phyloP scores from a whole-genome alignment of 306 rosid species.

The Alnus rubra region DNA sequence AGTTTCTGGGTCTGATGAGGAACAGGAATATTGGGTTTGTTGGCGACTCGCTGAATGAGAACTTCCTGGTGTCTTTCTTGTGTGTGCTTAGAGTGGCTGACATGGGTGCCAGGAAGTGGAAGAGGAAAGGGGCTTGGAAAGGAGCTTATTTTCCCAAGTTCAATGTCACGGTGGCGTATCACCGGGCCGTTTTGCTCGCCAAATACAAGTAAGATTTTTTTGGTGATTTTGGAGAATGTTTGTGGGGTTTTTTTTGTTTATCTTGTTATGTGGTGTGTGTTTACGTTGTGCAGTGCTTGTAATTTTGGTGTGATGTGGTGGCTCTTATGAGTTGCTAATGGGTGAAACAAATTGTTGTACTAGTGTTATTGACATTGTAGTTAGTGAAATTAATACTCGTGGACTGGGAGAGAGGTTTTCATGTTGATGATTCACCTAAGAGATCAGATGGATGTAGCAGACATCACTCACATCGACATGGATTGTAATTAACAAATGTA shows the following conservation, averaged over 20 bases:
- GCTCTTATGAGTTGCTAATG: background rate
- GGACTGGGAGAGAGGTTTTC: background rate
- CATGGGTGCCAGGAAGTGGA: constrained; percentile 74
- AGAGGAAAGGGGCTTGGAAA: constrained; percentile 87
- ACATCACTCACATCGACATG: background rate
- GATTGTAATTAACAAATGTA: background rate
- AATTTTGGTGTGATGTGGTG: background rate
- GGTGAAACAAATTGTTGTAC: background rate
- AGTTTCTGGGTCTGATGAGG: constrained; percentile 61
- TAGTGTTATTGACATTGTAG: background rate
- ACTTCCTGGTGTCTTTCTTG: constrained; percentile 68
- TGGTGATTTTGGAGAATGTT: background rate
- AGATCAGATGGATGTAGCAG: background rate
- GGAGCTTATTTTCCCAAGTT: constrained; percentile 86
- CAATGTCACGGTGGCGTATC: constrained; percentile 79
- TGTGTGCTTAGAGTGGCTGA: constrained; percentile 76
- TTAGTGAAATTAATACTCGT: background rate
- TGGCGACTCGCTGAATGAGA: constrained; percentile 89
- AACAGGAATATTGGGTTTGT: constrained; percentile 76
- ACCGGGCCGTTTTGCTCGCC: constrained; percentile 87
- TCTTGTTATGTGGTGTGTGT: background rate
- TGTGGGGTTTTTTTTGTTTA: background rate
- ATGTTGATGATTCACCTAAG: background rate
- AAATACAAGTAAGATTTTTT: constrained; percentile 56
- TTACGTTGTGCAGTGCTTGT: background rate